Base-by-base conservation (phyloP, 2,329 filamentous ascomycete genomes). In the Clarireedia paspali region DNA sequence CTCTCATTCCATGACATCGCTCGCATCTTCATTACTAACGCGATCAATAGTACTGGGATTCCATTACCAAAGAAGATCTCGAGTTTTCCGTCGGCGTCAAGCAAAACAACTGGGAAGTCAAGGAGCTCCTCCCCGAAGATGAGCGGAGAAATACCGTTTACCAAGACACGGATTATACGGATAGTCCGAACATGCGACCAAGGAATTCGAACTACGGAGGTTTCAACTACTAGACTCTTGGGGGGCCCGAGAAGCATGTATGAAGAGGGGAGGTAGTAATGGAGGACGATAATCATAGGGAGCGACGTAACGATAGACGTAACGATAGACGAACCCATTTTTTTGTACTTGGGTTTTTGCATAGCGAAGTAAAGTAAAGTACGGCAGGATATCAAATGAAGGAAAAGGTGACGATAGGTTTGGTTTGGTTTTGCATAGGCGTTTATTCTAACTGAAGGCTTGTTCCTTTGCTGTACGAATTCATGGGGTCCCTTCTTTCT, bases 31-130 rank as follows among this genome's bases (percentile, higher is more conserved):
- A 20, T 39, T 53, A 36, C 54, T 64, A 55, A 64, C 42, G 23
- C 45, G 38, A 34, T 34, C 30, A 20, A 53, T 64, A 94, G 91
- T 99, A 95, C 77, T 99, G 94, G 94, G 94, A 99, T 70, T 96
- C 91, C 15, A 99, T 99, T 72, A 99, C 94, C 23, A 91, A 89
- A 69, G 94, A 99, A 74, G 94, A 99, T 71, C 85, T 99, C 63
- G 94, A 99, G 71, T 99, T 99, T 73, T 96, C 91, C 2, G 94
- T 99, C 50, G 92, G 92, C 62, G 90, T 90, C 57, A 89, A 92
- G 71, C 88, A 89, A 74, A 95, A 96, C 75, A 96, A 94, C 71
- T 99, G 94, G 94, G 94, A 99, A 70, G 88, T 97, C 69, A 97
- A 97, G 76, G 92, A 97, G 60, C 78, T 94, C 1, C 58, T 67